These are phyloP conservation scores for Vickermania ingenoplastis DNA, from an alignment of 208 protist genomes.

Conservation along the genomic window DNA sequence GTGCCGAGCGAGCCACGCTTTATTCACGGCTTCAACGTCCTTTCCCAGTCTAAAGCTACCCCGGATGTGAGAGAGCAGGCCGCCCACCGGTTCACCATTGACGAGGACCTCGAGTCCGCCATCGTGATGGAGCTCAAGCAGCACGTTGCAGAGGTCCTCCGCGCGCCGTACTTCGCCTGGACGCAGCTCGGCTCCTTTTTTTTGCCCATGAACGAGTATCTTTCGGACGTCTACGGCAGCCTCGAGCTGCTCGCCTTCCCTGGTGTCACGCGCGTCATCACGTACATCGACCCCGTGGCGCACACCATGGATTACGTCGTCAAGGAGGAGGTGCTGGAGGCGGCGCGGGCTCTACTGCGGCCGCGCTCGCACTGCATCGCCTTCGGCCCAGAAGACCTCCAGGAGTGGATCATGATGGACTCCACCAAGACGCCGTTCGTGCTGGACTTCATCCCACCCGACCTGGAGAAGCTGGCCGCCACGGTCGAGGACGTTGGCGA, in stretches of 20 bases:
- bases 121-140: conserved; percentile 15
- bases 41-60: neutral
- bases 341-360: neutral
- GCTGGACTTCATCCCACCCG: neutral
- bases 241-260: conserved; percentile 36
- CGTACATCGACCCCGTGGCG: conserved; percentile 22
- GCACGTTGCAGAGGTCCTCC: conserved; percentile 12
- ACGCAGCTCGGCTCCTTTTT: conserved; percentile 26
- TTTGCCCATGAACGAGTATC: conserved; percentile 4
- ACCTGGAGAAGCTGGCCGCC: neutral
- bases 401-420: neutral
- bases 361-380: neutral
- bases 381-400: neutral
- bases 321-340: conserved; percentile 21
- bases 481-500: neutral
- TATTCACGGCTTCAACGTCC: neutral
- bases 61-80: conserved; percentile 6
- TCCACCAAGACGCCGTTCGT: neutral
- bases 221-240: conserved; percentile 35
- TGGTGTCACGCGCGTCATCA: conserved; percentile 31
- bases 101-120: conserved; percentile 20
- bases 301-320: conserved; percentile 25
- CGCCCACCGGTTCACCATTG: conserved; percentile 17
- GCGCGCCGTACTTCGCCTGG: conserved; percentile 31
- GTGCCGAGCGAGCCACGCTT: neutral